Conservation (phyloP, 306 rosid species). For the Vachellia collinsii region DNA sequence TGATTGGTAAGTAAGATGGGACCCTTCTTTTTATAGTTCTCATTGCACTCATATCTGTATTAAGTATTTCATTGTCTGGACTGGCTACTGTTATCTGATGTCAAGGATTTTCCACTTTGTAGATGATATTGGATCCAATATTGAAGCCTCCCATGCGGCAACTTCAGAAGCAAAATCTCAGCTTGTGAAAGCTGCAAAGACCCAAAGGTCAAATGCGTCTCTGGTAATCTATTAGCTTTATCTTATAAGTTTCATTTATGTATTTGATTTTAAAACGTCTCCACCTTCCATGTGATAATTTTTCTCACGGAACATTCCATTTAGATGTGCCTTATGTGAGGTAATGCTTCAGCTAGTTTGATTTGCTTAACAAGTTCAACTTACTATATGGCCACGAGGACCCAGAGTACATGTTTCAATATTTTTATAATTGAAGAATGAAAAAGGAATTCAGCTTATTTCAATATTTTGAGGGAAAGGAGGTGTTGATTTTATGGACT, state of each 20-base stretch:
- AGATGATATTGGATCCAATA: constrained; percentile 89
- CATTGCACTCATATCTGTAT: not conserved
- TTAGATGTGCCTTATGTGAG: constrained; percentile 16
- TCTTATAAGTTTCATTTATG: not conserved
- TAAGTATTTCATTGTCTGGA: constrained; percentile 20
- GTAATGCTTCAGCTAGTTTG: not conserved
- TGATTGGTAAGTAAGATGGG: constrained; percentile 67
- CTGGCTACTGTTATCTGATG: constrained; percentile 38
- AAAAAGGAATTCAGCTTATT: not conserved
- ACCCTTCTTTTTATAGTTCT: not conserved
- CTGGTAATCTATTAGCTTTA: constrained; percentile 59
- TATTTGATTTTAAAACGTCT: not conserved
- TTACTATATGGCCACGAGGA: constrained; percentile 3
- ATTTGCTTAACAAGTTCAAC: constrained; percentile 13
- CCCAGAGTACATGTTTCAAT: not conserved
- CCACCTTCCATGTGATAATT: constrained; percentile 7
- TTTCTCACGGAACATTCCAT: not conserved
- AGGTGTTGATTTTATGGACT: not conserved
- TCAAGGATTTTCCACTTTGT: constrained; percentile 34
- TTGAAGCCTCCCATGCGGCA: constrained; percentile 80
- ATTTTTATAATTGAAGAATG: constrained; percentile 8
- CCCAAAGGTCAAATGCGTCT: constrained; percentile 92
- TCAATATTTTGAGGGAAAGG: not conserved
- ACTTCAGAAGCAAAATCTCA: constrained; percentile 82
- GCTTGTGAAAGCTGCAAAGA: constrained; percentile 83